Evolutionary conservation across 1,284 basidiomycete genomes (phyloP).

Genomic region (Malassezia slooffiae): DNA sequence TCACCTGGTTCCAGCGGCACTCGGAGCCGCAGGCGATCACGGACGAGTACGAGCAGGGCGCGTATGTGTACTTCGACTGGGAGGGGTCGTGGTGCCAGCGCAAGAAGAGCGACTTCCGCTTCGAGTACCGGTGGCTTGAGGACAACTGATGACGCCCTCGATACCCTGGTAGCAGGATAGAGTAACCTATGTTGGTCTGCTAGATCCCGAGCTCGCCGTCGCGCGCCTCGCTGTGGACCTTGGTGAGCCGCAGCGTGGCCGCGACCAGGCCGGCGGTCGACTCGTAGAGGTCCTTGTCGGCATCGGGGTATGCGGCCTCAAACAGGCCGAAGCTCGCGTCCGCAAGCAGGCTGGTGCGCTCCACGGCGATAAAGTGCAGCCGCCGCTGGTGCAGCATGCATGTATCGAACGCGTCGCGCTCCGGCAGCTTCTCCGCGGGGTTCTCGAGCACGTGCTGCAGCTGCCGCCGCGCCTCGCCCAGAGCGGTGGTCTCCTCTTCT

Average conservation of each 20-base stretch:
- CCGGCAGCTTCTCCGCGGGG: not conserved
- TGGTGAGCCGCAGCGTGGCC: conserved; percentile 17
- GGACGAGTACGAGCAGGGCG: conserved; percentile 98
- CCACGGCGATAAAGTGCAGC: conserved; percentile 10
- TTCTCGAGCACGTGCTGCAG: conserved; percentile 10
- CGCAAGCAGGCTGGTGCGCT: conserved; percentile 13
- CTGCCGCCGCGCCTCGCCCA: not conserved
- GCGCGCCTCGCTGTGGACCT: conserved; percentile 15
- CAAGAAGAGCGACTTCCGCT: conserved; percentile 95
- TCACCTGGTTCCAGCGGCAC: conserved; percentile 99
- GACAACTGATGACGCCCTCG: conserved; percentile 34
- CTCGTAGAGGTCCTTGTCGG: conserved; percentile 26
- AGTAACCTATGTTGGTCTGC: too few species aligned
- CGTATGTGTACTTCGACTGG: conserved; percentile 51
- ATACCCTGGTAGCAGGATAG: too few species aligned
- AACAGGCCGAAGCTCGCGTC: conserved; percentile 21
- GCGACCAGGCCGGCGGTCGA: conserved; percentile 21
- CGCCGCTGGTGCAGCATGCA: conserved; percentile 4
- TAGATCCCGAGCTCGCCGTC: conserved; percentile 11
- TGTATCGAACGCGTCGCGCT: not conserved
- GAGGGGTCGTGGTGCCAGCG: conserved; percentile 72
- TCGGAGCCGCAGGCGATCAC: conserved; percentile 98
- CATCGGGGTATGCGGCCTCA: conserved; percentile 21
- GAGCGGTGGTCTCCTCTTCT: not conserved
- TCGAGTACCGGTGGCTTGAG: conserved; percentile 45